These are phyloP conservation scores for Stagonosporopsis tanaceti DNA, from an alignment of 2,329 filamentous ascomycete species.

Conservation along the genomic window DNA sequence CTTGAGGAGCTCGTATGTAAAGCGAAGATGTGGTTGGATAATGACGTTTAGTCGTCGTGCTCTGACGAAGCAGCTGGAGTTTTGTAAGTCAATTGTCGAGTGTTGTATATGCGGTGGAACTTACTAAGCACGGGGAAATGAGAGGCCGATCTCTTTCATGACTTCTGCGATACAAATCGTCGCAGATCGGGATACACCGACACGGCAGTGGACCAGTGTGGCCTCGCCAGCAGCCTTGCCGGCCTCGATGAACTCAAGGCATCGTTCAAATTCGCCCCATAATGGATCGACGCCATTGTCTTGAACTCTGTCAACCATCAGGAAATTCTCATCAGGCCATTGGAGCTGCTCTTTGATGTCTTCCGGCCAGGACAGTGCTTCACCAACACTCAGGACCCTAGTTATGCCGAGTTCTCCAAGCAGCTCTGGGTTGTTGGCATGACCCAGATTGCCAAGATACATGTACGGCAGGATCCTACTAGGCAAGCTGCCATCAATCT, in stretches of 20 bases:
- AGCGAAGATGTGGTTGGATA: slow-evolving; percentile 94
- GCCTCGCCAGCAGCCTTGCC: slow-evolving; percentile 80
- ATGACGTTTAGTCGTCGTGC: slow-evolving; percentile 95
- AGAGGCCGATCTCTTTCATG: slow-evolving; percentile 81
- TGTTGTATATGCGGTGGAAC: slow-evolving; percentile 34
- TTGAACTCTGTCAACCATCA: slow-evolving; percentile 85
- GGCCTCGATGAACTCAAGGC: slow-evolving; percentile 88
- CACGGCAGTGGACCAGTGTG: slow-evolving; percentile 93
- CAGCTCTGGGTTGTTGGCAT: slow-evolving; percentile 92
- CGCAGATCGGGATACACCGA: slow-evolving; percentile 92
- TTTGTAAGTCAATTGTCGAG: slow-evolving; percentile 15
- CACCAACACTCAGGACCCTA: slow-evolving; percentile 90
- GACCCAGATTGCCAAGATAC: slow-evolving; percentile 91
- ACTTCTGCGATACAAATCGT: slow-evolving; percentile 99
- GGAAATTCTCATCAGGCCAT: slow-evolving; percentile 81
- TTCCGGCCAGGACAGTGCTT: slow-evolving; percentile 82
- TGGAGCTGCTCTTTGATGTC: slow-evolving; percentile 64
- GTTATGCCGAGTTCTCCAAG: slow-evolving; percentile 81
- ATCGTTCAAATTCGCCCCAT: slow-evolving; percentile 83
- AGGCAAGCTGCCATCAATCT: slow-evolving; percentile 88
- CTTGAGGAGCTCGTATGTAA: slow-evolving; percentile 90
- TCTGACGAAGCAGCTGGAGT: slow-evolving; percentile 80
- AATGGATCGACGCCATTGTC: slow-evolving; percentile 96
- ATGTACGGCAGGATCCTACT: slow-evolving; percentile 91
- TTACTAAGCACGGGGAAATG: slow-evolving; percentile 88